A percentile compares a stretch with the other conserved stretches of the same genome.
Evolutionary conservation across 2,329 filamentous ascomycete genomes (phyloP).

Genomic region (Cordyceps militaris): DNA sequence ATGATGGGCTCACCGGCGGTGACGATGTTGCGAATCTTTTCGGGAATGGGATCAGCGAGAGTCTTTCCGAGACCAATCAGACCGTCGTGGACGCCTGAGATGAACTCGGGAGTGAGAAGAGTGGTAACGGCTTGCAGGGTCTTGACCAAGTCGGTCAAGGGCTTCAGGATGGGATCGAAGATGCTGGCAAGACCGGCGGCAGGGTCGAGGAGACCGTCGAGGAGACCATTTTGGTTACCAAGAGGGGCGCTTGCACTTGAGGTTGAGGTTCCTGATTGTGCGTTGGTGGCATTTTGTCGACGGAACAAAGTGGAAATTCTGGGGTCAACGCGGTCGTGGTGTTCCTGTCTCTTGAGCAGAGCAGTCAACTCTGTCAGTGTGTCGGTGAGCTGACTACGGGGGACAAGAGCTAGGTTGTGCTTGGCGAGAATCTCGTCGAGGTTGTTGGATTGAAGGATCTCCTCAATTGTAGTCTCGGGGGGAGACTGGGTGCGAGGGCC

Average conservation of each 20-base stretch:
- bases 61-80: slow-evolving; percentile 33
- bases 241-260: neutral
- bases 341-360: slow-evolving; percentile 29
- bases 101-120: slow-evolving; percentile 32
- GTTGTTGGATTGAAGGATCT: slow-evolving; percentile 35
- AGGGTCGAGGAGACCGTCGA: slow-evolving; percentile 21
- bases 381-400: slow-evolving; percentile 39
- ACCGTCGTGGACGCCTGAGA: slow-evolving; percentile 33
- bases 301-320: slow-evolving; percentile 7
- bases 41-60: slow-evolving; percentile 25
- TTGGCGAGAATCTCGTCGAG: slow-evolving; percentile 35
- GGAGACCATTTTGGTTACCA: slow-evolving; percentile 10
- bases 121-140: slow-evolving; percentile 24
- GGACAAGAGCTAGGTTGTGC: slow-evolving; percentile 38
- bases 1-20: slow-evolving; percentile 31
- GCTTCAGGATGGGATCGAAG: slow-evolving; percentile 17
- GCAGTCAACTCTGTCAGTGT: slow-evolving; percentile 35
- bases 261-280: slow-evolving; percentile 13
- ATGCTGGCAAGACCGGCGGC: slow-evolving; percentile 14
- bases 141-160: slow-evolving; percentile 23
- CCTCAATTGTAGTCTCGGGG: slow-evolving; percentile 33
- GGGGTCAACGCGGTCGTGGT: slow-evolving; percentile 6
- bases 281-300: slow-evolving; percentile 13
- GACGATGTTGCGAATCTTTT: slow-evolving; percentile 28
- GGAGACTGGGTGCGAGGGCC: slow-evolving; percentile 20